phyloP scores from a whole-genome alignment of 257 asterid genomes.

The Solanum boliviense region DNA sequence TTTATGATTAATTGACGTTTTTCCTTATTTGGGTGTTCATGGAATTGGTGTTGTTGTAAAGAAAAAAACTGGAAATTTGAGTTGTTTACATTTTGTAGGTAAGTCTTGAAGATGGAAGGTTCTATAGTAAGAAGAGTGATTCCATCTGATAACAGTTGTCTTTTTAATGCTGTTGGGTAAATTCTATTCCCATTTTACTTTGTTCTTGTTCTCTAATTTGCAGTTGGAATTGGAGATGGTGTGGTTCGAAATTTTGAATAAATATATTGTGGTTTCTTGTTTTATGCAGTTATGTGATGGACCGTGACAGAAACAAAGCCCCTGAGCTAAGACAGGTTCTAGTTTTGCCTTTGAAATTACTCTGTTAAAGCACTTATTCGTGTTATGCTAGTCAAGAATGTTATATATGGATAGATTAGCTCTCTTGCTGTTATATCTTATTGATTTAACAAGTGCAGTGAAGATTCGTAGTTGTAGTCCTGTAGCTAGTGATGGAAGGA shows the following conservation, averaged over 20 bases:
- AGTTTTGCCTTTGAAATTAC: background rate
- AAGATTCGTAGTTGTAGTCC: background rate
- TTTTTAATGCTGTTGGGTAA: conserved; percentile 97
- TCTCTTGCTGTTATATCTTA: background rate
- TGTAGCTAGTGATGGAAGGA: background rate
- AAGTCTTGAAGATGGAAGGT: conserved; percentile 46
- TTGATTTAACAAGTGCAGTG: background rate
- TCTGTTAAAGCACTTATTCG: background rate
- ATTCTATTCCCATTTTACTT: conserved; percentile 2
- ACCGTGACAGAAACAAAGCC: conserved; percentile 70
- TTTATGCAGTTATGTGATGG: conserved; percentile 79
- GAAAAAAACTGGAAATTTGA: background rate
- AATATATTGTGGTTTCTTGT: conserved; percentile 2
- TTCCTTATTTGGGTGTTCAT: background rate
- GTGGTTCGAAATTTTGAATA: background rate
- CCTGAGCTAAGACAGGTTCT: conserved; percentile 84
- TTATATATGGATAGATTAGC: background rate
- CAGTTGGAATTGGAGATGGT: background rate
- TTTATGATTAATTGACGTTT: background rate
- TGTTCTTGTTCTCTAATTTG: background rate
- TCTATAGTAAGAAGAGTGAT: conserved; percentile 74
- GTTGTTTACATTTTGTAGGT: background rate
- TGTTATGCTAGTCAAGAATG: background rate
- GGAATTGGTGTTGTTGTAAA: background rate
- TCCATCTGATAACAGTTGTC: conserved; percentile 94